These are phyloP conservation scores for Naganishia vaughanmartiniae DNA, from an alignment of 768 basidiomycete species.

Conservation along the genomic window DNA sequence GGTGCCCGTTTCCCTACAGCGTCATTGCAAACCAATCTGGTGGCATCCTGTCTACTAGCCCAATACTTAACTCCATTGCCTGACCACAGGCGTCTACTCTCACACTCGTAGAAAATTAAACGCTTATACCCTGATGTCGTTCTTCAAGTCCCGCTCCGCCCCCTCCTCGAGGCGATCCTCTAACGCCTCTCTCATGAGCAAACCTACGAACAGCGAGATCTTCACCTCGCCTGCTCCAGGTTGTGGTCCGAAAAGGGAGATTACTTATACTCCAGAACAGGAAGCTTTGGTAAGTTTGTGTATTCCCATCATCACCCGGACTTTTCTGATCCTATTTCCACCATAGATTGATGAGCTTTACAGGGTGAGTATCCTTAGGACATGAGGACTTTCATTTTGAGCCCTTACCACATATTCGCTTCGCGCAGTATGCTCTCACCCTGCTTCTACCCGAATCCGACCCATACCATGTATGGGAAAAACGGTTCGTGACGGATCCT, in stretches of 20 bases:
- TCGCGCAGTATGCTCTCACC: conserved; percentile 64
- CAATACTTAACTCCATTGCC: too few relatives aligned
- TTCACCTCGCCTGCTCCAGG: conserved; percentile 61
- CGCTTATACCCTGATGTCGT: not conserved
- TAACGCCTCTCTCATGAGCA: conserved; percentile 6
- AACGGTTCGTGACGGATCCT: conserved; percentile 71
- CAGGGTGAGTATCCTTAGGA: conserved; percentile 56
- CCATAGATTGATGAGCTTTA: conserved; percentile 61
- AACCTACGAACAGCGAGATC: conserved; percentile 54
- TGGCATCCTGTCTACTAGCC: too few relatives aligned
- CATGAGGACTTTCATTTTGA: not conserved
- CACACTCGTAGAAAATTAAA: not conserved
- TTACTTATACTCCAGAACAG: conserved; percentile 67
- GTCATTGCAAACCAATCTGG: too few relatives aligned
- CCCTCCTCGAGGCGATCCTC: conserved; percentile 33
- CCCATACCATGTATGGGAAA: conserved; percentile 73
- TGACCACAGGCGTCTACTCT: not conserved
- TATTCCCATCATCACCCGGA: not conserved
- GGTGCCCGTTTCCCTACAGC: too few relatives aligned
- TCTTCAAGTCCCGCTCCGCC: conserved; percentile 28
- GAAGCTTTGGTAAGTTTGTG: conserved; percentile 48
- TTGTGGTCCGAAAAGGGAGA: conserved; percentile 59
- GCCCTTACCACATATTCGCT: not conserved
- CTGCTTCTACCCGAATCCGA: conserved; percentile 66
- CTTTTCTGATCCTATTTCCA: not conserved